Conservation (phyloP, 2,329 filamentous ascomycete genomes). For the Aspergillus hiratsukae region DNA sequence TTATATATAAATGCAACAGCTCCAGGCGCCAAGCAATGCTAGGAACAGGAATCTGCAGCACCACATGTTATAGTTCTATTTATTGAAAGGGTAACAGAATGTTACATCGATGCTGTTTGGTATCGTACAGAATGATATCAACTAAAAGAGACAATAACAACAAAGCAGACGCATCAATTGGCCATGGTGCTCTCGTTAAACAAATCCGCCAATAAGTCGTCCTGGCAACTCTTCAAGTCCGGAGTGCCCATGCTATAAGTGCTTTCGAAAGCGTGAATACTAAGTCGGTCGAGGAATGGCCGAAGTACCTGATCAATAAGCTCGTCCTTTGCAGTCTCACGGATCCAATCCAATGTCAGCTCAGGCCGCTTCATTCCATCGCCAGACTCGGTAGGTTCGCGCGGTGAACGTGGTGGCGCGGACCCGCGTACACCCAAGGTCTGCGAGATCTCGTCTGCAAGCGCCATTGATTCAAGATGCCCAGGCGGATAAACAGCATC, state of each 20-base stretch:
- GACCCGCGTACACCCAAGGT: conserved; percentile 55
- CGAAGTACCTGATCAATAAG: conserved; percentile 73
- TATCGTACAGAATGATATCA: not conserved
- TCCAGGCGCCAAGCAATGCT: not conserved
- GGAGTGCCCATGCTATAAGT: conserved; percentile 77
- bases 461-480: conserved; percentile 63
- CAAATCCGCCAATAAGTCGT: conserved; percentile 65
- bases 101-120: not conserved
- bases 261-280: conserved; percentile 88
- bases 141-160: not conserved
- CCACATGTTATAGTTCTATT: not conserved
- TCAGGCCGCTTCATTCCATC: conserved; percentile 36
- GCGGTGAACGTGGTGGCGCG: conserved; percentile 20
- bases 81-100: not conserved
- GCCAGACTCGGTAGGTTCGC: conserved; percentile 27
- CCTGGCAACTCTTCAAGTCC: conserved; percentile 62
- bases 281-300: conserved; percentile 87
- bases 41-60: not conserved
- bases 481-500: conserved; percentile 85
- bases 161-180: conserved; percentile 19
- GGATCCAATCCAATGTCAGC: conserved; percentile 45
- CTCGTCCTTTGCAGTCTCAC: conserved; percentile 52
- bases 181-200: conserved; percentile 69
- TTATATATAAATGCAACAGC: not conserved
- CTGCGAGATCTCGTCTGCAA: conserved; percentile 81